A percentile compares a stretch with the other conserved stretches of the same genome.
phyloP scores from a whole-genome alignment of 352 stramenopile species.

The Vaucheria bursata region DNA sequence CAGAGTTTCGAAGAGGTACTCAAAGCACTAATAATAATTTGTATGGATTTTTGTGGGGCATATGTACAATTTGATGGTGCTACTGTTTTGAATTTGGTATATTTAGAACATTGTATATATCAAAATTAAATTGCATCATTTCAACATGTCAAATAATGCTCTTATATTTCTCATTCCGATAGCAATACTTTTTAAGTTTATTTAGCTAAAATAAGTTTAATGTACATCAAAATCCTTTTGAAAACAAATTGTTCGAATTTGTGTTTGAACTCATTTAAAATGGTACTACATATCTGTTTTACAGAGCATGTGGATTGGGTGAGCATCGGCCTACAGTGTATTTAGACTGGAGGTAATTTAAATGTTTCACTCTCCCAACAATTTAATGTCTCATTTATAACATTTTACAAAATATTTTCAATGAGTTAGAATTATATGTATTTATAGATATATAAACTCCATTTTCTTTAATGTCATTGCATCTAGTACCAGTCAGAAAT shows the following conservation, averaged over 20 bases:
- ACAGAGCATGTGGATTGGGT: background rate
- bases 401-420: background rate
- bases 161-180: background rate
- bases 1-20: constrained; percentile 18
- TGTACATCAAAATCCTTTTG: background rate
- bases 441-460: background rate
- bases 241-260: background rate
- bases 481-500: background rate
- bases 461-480: background rate
- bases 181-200: background rate
- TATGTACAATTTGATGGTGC: constrained; percentile 11
- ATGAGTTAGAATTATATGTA: background rate
- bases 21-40: background rate
- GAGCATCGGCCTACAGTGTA: background rate
- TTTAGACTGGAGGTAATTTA: constrained; percentile 2
- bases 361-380: too few species aligned
- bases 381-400: too few species aligned
- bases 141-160: background rate
- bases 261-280: background rate
- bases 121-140: background rate
- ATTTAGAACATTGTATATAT: constrained; percentile 1
- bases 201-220: background rate
- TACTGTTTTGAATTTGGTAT: background rate
- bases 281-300: background rate
- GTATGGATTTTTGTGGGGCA: constrained; percentile 18